These are phyloP conservation scores for Melaleuca alternifolia DNA, from an alignment of 345 rosid species.

Conservation along the genomic window DNA sequence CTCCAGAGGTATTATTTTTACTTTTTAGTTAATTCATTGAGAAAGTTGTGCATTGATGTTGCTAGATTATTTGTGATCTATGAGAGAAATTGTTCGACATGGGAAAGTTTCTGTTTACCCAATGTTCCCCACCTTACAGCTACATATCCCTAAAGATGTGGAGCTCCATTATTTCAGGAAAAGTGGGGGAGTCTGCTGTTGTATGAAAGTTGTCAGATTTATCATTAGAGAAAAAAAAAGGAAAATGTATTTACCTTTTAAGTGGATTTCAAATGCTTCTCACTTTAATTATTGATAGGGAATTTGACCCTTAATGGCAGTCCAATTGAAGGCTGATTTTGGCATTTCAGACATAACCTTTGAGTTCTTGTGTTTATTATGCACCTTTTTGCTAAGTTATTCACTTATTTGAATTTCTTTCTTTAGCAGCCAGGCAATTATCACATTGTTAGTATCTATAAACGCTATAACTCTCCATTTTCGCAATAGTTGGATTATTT, in stretches of 20 bases:
- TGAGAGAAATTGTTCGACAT: neutral
- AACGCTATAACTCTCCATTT: neutral
- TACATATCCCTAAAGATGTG: neutral
- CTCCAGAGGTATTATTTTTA: conserved; percentile 42
- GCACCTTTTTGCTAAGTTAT: neutral
- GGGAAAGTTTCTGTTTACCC: neutral
- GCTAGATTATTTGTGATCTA: neutral
- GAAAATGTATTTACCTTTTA: neutral
- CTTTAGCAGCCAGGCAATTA: neutral
- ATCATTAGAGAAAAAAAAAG: neutral
- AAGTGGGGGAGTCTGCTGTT: neutral
- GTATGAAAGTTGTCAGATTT: neutral
- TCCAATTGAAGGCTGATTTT: neutral
- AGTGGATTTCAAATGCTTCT: neutral
- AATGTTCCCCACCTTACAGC: neutral
- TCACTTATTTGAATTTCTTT: neutral
- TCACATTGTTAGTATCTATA: neutral
- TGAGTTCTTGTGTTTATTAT: neutral
- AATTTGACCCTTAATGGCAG: neutral
- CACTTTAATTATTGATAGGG: neutral
- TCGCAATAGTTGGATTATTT: neutral
- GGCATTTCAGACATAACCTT: neutral
- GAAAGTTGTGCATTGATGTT: neutral
- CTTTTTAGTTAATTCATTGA: neutral
- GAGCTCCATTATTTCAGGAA: neutral